Evolutionary conservation across 129 eudicot species (phyloP).

Genomic region (Silybum marianum): DNA sequence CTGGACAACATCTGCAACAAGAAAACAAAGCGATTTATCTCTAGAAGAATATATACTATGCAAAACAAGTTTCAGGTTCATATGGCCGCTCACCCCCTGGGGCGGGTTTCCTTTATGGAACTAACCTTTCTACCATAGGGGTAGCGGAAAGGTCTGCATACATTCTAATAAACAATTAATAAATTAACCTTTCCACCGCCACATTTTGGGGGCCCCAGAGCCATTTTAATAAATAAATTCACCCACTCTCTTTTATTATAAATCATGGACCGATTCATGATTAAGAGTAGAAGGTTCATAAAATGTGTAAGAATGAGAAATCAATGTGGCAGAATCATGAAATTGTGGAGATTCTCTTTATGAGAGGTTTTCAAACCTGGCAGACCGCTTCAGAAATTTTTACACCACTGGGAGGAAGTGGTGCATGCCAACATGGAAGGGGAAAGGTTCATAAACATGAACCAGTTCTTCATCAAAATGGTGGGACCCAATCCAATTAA

Average conservation of each 20-base stretch:
- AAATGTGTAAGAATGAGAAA: not conserved
- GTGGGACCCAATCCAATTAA: not conserved
- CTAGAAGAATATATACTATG: not conserved
- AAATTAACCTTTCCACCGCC: too few species aligned
- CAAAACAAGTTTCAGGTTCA: not conserved
- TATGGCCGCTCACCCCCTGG: too few species aligned
- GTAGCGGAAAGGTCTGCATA: not conserved
- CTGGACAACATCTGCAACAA: slow-evolving; percentile 79
- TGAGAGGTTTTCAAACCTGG: not conserved
- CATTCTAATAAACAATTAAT: too few species aligned
- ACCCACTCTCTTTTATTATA: not conserved
- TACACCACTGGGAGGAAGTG: not conserved
- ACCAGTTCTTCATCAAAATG: not conserved
- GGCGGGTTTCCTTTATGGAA: not conserved
- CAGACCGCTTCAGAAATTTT: not conserved
- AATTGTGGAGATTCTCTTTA: not conserved
- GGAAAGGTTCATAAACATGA: too few species aligned
- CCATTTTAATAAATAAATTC: not conserved
- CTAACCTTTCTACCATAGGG: not conserved
- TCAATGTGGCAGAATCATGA: not conserved
- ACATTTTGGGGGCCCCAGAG: not conserved
- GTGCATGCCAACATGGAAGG: not conserved
- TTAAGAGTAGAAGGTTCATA: not conserved
- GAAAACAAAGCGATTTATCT: not conserved
- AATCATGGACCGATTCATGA: not conserved